Evolutionary conservation across 2,329 filamentous ascomycete species (phyloP).

Genomic region (Arthrobotrys pseudoclavata): DNA sequence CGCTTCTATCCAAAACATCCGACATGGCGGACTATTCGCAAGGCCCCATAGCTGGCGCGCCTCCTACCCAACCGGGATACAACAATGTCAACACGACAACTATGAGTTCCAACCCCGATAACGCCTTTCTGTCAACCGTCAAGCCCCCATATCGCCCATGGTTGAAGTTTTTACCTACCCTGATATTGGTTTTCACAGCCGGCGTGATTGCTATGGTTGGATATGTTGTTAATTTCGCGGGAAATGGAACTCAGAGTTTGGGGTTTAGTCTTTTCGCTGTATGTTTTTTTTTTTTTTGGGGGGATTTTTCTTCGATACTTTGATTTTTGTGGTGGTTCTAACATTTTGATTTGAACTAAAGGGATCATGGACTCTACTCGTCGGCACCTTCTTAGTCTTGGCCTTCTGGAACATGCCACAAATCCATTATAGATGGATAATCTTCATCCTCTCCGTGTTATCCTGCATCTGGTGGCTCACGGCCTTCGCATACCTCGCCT

Average conservation of each 20-base stretch:
- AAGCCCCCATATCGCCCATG: conserved; percentile 37
- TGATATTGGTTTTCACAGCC: conserved; percentile 36
- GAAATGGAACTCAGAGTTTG: conserved; percentile 25
- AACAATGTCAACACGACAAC: conserved; percentile 23
- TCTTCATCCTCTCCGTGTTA: conserved; percentile 42
- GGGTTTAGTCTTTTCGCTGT: conserved; percentile 54
- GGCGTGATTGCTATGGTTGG: conserved; percentile 51
- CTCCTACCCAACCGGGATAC: conserved; percentile 16
- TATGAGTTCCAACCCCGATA: conserved; percentile 5
- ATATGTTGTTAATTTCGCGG: conserved; percentile 10
- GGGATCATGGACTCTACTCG: conserved; percentile 44
- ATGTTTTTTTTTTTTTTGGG: background rate
- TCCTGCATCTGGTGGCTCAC: conserved; percentile 54
- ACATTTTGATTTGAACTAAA: conserved; percentile 1
- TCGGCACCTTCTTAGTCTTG: conserved; percentile 29
- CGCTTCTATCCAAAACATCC: conserved; percentile 17
- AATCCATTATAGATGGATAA: conserved; percentile 50
- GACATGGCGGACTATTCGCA: conserved; percentile 49
- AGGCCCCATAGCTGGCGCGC: conserved; percentile 47
- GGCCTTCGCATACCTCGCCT: conserved; percentile 55
- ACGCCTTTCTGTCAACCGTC: conserved; percentile 15
- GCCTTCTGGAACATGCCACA: conserved; percentile 36
- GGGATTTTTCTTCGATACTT: background rate
- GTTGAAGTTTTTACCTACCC: conserved; percentile 27
- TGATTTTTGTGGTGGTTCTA: background rate